These are phyloP conservation scores for Leccinum pachyderme DNA, from an alignment of 1,284 basidiomycete species.

Conservation along the genomic window DNA sequence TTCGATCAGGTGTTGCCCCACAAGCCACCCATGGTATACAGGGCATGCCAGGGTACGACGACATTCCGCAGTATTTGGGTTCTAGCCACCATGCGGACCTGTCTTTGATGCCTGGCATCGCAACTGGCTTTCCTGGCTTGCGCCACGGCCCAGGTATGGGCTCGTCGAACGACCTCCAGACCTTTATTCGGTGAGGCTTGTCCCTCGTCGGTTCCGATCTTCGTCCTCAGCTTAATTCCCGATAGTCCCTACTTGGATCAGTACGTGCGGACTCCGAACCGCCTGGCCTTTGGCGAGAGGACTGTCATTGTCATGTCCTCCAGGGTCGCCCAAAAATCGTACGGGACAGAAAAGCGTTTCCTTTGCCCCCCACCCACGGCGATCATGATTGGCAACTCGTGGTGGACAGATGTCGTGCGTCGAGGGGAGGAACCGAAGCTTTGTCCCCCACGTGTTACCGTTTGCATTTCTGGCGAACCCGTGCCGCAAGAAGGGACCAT, in stretches of 20 bases:
- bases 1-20: slow-evolving; percentile 59
- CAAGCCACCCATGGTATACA: slow-evolving; percentile 62
- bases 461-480: slow-evolving; percentile 90
- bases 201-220: slow-evolving; percentile 7
- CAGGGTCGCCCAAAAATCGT: slow-evolving; percentile 95
- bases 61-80: slow-evolving; percentile 54
- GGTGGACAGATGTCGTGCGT: slow-evolving; percentile 82
- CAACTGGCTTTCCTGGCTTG: slow-evolving; percentile 61
- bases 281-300: slow-evolving; percentile 88
- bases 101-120: slow-evolving; percentile 56
- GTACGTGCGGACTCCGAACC: slow-evolving; percentile 82
- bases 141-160: slow-evolving; percentile 59
- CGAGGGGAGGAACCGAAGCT: slow-evolving; percentile 72
- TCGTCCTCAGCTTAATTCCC: slow-evolving; percentile 15
- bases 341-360: slow-evolving; percentile 96
- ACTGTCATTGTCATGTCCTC: slow-evolving; percentile 95
- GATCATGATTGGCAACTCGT: slow-evolving; percentile 90
- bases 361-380: slow-evolving; percentile 95
- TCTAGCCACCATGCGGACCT: slow-evolving; percentile 53
- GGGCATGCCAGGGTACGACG: slow-evolving; percentile 50
- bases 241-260: slow-evolving; percentile 77
- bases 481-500: slow-evolving; percentile 78
- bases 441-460: slow-evolving; percentile 79
- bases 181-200: slow-evolving; percentile 68
- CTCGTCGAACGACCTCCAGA: slow-evolving; percentile 67